Evolutionary conservation across 164 flowering plant species (phyloP).

Genomic region (Stephania cephalantha): DNA sequence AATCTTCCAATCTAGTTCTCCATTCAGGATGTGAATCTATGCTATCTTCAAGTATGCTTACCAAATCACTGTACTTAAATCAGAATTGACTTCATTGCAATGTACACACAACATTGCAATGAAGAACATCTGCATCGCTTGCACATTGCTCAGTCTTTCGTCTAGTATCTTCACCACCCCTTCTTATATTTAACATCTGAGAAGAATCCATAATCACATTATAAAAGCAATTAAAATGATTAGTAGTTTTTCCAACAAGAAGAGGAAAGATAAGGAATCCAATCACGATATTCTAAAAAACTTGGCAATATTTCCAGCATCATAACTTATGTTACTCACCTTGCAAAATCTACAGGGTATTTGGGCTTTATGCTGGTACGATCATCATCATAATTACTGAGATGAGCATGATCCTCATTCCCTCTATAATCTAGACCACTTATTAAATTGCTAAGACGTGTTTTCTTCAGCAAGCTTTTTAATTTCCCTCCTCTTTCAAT

Average conservation of each 20-base stretch:
- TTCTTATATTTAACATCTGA: not conserved
- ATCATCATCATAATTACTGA: constrained; percentile 27
- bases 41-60: no score
- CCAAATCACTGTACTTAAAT: no score
- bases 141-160: no score
- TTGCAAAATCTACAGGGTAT: constrained; percentile 58
- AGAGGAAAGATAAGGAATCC: not conserved
- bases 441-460: constrained; percentile 65
- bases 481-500: constrained; percentile 62
- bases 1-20: no score
- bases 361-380: constrained; percentile 25
- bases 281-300: not conserved
- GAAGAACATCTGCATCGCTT: no score
- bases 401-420: constrained; percentile 28
- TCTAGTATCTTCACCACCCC: no score
- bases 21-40: no score
- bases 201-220: not conserved
- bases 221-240: not conserved
- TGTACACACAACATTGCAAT: no score
- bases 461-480: constrained; percentile 61
- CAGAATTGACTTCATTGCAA: no score
- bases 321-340: constrained; percentile 33
- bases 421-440: constrained; percentile 32
- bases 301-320: not conserved
- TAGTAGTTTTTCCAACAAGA: not conserved